A percentile compares a stretch with the other conserved stretches of the same genome.
phyloP scores from a whole-genome alignment of 495 filamentous ascomycete genomes.

The Penicillium steckii region DNA sequence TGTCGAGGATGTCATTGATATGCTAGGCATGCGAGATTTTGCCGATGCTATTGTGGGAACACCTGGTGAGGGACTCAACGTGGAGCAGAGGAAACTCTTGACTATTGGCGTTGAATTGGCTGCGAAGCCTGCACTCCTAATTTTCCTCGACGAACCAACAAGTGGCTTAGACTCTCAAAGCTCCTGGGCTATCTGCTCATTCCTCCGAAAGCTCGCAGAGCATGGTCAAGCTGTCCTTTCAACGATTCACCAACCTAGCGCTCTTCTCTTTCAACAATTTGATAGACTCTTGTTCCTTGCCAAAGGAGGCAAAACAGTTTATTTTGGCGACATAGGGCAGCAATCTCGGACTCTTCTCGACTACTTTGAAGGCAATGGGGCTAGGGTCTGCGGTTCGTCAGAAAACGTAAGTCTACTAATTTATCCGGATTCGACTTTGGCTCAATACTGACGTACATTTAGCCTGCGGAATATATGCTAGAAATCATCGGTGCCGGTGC shows the following conservation, averaged over 20 bases:
- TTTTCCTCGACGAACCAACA: constrained; percentile 95
- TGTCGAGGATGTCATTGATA: constrained; percentile 52
- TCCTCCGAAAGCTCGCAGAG: constrained; percentile 84
- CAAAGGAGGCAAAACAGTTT: constrained; percentile 80
- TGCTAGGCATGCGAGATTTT: constrained; percentile 51
- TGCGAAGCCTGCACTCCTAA: constrained; percentile 82
- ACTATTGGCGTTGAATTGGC: constrained; percentile 93
- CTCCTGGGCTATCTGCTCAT: constrained; percentile 77
- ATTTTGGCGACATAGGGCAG: constrained; percentile 83
- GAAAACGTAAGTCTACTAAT: constrained; percentile 64
- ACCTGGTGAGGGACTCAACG: constrained; percentile 68
- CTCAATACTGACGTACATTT: constrained; percentile 10
- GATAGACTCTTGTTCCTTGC: constrained; percentile 83
- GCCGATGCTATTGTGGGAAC: constrained; percentile 44
- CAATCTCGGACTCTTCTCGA: constrained; percentile 66
- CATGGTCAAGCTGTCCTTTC: constrained; percentile 86
- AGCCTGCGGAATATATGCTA: constrained; percentile 90
- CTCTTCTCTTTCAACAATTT: constrained; percentile 90
- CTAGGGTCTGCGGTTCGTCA: constrained; percentile 62
- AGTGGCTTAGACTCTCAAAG: constrained; percentile 84
- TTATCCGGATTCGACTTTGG: too few relatives aligned
- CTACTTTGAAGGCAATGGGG: constrained; percentile 79
- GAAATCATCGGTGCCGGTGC: constrained; percentile 64
- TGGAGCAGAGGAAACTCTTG: constrained; percentile 85
- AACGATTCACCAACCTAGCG: constrained; percentile 93